Base-by-base conservation (phyloP, 495 filamentous ascomycete species). In the Talaromyces borbonicus region DNA sequence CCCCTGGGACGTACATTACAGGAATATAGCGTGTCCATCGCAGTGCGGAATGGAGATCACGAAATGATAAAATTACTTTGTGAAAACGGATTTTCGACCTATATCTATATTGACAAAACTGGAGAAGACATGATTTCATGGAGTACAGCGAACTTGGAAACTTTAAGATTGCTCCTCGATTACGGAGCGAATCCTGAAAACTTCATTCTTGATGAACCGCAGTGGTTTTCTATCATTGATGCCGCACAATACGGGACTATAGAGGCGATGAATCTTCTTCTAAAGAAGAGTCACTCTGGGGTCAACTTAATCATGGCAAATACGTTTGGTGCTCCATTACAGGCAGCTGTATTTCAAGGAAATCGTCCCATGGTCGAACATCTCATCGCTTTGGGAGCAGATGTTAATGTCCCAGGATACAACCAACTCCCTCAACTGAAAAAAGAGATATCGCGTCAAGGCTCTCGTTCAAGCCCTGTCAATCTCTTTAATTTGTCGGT, bases 381-480 rank as follows among this genome's bases (percentile, higher is more conserved):
- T 42, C 55, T 71, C 1, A 44, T 68, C 18, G 49, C 52, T 14
- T 49, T 37, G 11, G 56, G 52, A 8, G 63, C 62, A 30, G 50
- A 65, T 32, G 41, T 58, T 8, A 45, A 45, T 30, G 26, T 20
- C 14, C 26, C 42, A n/a, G n/a, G n/a, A 35, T 33, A 31, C 9
- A 19, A 30, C 5, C n/a, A n/a, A 2, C 42, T 20, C 8, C 20
- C 16, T 18, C 42, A 44, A 30, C 18, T 20, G 8, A 8, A 5
- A 19, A 38, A 18, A n/a, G 19, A 39, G 1, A 1, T 24, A 16
- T 16, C 23, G 8, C 12, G 9, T 14, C 2, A 39, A 6, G 12
- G 27, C 6, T 12, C 12, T 7, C 27, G 12, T 12, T 30, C 6
- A 12, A 12, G 6, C 27, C 12, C 12, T 30, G 27, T 30, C 27